Conservation (phyloP, 495 filamentous ascomycete genomes). For the Massariosphaeria phaeospora region DNA sequence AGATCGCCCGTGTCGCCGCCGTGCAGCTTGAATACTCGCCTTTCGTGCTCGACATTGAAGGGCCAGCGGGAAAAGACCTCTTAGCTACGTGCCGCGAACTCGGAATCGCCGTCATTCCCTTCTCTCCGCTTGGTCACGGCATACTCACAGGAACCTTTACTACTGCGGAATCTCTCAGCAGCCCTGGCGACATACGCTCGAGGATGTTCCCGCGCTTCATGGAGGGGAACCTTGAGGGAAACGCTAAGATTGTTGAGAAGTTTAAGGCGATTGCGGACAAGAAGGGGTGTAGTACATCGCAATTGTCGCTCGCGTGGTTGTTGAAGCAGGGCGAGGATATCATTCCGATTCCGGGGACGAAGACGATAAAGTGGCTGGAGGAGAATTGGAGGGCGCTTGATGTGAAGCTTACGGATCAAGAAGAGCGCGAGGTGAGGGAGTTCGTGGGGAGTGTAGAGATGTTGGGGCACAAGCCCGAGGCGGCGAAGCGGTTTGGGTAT, state of each 20-base stretch:
- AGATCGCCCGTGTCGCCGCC: constrained; percentile 55
- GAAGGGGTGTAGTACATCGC: constrained; percentile 47
- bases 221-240: constrained; percentile 53
- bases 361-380: constrained; percentile 33
- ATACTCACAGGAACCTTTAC: constrained; percentile 50
- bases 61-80: constrained; percentile 42
- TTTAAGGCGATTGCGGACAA: constrained; percentile 45
- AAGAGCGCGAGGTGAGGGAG: constrained; percentile 33
- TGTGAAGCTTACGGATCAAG: constrained; percentile 37
- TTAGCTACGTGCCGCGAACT: constrained; percentile 57
- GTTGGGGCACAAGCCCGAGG: too few species aligned
- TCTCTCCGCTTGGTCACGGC: constrained; percentile 59
- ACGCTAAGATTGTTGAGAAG: constrained; percentile 48
- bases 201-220: constrained; percentile 45
- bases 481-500: too few species aligned
- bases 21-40: constrained; percentile 62
- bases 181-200: constrained; percentile 43
- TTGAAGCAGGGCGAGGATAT: constrained; percentile 49
- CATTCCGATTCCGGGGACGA: constrained; percentile 43
- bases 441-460: too few species aligned
- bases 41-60: constrained; percentile 56
- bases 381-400: constrained; percentile 38
- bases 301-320: constrained; percentile 55
- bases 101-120: constrained; percentile 57
- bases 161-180: constrained; percentile 46